Conservation (phyloP, 2,329 filamentous ascomycete species). For the Cephalotrichum gorgonifer region DNA sequence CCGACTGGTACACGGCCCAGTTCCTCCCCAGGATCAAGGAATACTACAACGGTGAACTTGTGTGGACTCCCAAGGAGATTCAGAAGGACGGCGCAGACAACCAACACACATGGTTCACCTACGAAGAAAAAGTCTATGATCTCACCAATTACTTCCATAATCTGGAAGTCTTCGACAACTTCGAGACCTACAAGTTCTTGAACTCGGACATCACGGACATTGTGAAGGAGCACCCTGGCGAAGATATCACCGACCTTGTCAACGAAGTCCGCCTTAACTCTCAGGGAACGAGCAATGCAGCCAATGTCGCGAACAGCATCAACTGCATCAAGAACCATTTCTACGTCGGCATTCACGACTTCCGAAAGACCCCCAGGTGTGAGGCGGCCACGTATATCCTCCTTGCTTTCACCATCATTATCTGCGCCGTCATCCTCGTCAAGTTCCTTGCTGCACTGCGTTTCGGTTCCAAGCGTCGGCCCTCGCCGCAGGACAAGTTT, state of each 20-base stretch:
- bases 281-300: constrained; percentile 37
- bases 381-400: constrained; percentile 87
- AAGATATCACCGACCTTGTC: constrained; percentile 62
- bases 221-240: constrained; percentile 66
- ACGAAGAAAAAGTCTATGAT: constrained; percentile 72
- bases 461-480: constrained; percentile 82
- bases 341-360: constrained; percentile 75
- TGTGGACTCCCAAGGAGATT: constrained; percentile 54
- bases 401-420: constrained; percentile 73
- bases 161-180: constrained; percentile 43
- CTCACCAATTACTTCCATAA: constrained; percentile 88
- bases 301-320: constrained; percentile 51
- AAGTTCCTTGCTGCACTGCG: constrained; percentile 93
- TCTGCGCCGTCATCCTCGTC: constrained; percentile 67
- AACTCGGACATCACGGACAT: constrained; percentile 55
- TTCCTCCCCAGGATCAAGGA: constrained; percentile 76
- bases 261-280: constrained; percentile 38
- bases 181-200: constrained; percentile 58
- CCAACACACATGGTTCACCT: constrained; percentile 68
- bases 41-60: constrained; percentile 80
- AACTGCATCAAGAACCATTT: constrained; percentile 78
- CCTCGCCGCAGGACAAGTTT: constrained; percentile 91
- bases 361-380: constrained; percentile 66
- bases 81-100: constrained; percentile 54
- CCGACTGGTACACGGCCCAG: constrained; percentile 64